These are phyloP conservation scores for Madurella fahalii DNA, from an alignment of 2,329 filamentous ascomycete species.

Conservation along the genomic window DNA sequence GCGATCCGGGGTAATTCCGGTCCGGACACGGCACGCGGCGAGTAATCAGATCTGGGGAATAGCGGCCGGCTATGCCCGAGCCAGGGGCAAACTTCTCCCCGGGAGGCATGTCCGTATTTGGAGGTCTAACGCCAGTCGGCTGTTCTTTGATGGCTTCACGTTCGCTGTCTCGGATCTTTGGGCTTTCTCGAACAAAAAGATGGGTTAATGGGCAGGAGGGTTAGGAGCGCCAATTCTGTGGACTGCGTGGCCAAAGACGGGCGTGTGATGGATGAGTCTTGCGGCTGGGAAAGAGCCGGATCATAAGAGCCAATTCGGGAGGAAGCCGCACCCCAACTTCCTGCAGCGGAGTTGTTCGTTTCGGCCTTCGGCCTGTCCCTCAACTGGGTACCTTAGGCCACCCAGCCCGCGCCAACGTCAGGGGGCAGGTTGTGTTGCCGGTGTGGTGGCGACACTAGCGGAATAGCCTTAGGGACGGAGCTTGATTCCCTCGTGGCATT, in stretches of 20 bases:
- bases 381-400: neutral
- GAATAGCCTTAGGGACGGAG: neutral
- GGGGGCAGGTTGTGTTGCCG: neutral
- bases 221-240: too few relatives aligned
- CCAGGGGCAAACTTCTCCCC: neutral
- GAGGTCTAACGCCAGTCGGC: neutral
- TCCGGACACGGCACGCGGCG: conserved; percentile 8
- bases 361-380: neutral
- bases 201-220: too few relatives aligned
- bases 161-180: too few relatives aligned
- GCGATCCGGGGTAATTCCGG: conserved; percentile 10
- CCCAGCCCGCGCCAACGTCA: neutral
- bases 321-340: neutral
- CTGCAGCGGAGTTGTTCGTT: neutral
- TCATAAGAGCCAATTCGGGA: neutral
- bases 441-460: neutral
- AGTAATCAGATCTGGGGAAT: neutral
- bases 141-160: too few relatives aligned
- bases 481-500: neutral
- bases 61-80: neutral
- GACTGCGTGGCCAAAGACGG: too few relatives aligned
- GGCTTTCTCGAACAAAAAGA: too few relatives aligned
- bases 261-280: neutral
- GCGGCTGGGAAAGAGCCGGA: neutral
- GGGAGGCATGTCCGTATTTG: neutral